phyloP scores from a whole-genome alignment of 768 basidiomycete genomes.

The Tricholoma flavovirens region DNA sequence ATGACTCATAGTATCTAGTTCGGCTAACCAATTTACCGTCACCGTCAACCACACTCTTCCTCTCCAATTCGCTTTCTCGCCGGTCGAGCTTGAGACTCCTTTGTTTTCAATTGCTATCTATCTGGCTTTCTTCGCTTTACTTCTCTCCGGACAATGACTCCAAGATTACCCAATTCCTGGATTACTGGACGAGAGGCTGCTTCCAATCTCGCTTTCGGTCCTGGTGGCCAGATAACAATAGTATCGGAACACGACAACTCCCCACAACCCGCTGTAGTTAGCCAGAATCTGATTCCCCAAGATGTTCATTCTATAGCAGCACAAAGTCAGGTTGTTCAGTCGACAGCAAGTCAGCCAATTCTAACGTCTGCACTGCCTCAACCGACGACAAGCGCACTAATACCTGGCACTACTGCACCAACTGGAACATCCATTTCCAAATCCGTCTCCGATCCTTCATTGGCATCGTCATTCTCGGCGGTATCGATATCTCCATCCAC shows the following conservation, averaged over 20 bases:
- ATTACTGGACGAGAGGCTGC: not conserved
- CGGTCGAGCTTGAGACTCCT: slow-evolving; percentile 15
- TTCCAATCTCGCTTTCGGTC: slow-evolving; percentile 2
- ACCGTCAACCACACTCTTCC: not conserved
- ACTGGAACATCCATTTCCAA: not conserved
- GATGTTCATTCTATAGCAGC: slow-evolving; percentile 1
- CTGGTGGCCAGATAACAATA: slow-evolving; percentile 1
- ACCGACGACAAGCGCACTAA: not conserved
- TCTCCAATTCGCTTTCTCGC: slow-evolving; percentile 11
- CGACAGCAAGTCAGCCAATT: slow-evolving; percentile 1
- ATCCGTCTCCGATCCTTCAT: not conserved
- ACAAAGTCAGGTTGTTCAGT: slow-evolving; percentile 4
- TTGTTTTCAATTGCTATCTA: not conserved
- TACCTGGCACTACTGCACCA: not conserved
- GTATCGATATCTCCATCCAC: not conserved
- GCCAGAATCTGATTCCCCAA: slow-evolving; percentile 4
- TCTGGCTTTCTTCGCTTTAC: not conserved
- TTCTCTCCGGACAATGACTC: slow-evolving; percentile 1
- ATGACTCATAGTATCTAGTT: too few relatives aligned
- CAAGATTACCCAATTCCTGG: not conserved
- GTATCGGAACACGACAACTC: not conserved
- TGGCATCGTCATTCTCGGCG: not conserved
- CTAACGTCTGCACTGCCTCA: slow-evolving; percentile 4
- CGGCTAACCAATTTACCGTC: not conserved
- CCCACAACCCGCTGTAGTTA: not conserved